These are phyloP conservation scores for Suhomyces anneliseae DNA, from an alignment of 1,139 yeast species.

Conservation along the genomic window DNA sequence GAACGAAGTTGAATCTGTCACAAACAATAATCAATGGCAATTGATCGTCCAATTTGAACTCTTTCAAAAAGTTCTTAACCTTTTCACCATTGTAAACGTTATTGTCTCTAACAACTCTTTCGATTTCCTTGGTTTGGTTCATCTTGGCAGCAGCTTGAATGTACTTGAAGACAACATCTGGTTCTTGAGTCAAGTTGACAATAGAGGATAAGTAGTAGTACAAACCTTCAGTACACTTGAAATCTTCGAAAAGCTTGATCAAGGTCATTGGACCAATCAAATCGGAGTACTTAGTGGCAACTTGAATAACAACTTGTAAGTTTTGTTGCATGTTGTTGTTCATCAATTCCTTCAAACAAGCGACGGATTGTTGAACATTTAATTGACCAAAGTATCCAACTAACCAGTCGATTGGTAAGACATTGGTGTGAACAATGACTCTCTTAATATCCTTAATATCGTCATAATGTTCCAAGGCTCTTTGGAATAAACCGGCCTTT, in stretches of 20 bases:
- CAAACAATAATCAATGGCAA: slow-evolving; percentile 95
- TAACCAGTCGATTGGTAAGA: slow-evolving; percentile 90
- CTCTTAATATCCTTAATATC: slow-evolving; percentile 94
- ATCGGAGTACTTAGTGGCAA: slow-evolving; percentile 94
- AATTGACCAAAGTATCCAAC: slow-evolving; percentile 90
- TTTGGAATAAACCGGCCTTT: slow-evolving; percentile 89
- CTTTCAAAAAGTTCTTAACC: slow-evolving; percentile 95
- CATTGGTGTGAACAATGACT: slow-evolving; percentile 84
- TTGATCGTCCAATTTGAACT: slow-evolving; percentile 91
- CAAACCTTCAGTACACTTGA: slow-evolving; percentile 88
- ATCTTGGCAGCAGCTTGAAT: slow-evolving; percentile 90
- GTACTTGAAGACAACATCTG: slow-evolving; percentile 94
- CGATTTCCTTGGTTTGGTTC: slow-evolving; percentile 91
- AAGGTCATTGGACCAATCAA: slow-evolving; percentile 83
- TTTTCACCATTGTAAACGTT: slow-evolving; percentile 94
- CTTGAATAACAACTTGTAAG: slow-evolving; percentile 91
- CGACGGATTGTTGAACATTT: slow-evolving; percentile 89
- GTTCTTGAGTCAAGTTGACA: slow-evolving; percentile 90
- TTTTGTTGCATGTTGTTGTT: slow-evolving; percentile 81
- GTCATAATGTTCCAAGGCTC: slow-evolving; percentile 94
- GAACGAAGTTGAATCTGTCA: slow-evolving; percentile 88
- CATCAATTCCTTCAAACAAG: slow-evolving; percentile 84
- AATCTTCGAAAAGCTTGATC: slow-evolving; percentile 90
- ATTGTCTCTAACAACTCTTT: slow-evolving; percentile 92
- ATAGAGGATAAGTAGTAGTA: slow-evolving; percentile 91